These are phyloP conservation scores for Naganishia kalamii DNA, from an alignment of 768 basidiomycete genomes.

Conservation along the genomic window DNA sequence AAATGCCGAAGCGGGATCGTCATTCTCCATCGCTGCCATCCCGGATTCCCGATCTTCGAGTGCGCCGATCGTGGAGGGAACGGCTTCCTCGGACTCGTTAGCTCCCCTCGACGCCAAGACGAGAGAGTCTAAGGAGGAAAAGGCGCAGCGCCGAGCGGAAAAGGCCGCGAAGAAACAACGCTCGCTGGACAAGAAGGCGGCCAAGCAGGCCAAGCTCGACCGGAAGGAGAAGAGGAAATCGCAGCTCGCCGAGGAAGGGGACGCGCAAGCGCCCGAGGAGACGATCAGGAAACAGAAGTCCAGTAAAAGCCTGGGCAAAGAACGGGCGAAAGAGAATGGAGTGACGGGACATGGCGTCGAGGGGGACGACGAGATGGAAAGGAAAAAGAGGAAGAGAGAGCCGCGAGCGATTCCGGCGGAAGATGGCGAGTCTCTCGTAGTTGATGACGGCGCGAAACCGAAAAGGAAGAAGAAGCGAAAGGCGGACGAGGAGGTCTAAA, in stretches of 20 bases:
- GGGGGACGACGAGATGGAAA: slow-evolving; percentile 26
- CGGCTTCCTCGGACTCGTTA: not conserved
- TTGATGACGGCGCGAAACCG: slow-evolving; percentile 4
- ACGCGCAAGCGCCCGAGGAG: not conserved
- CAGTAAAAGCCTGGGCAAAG: slow-evolving; percentile 21
- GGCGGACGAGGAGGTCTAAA: not conserved
- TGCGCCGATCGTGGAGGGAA: too few relatives aligned
- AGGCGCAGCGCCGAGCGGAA: slow-evolving; percentile 21
- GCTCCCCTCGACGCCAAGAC: not conserved
- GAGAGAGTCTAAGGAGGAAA: slow-evolving; percentile 24
- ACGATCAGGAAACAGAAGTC: not conserved
- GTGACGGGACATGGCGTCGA: slow-evolving; percentile 19
- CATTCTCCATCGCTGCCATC: not conserved
- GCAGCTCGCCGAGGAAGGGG: too few relatives aligned
- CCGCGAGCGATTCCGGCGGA: not conserved
- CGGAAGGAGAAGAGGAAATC: slow-evolving; percentile 48
- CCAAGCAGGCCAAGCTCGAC: slow-evolving; percentile 55
- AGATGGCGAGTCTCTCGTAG: not conserved
- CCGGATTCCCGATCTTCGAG: not conserved
- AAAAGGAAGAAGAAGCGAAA: slow-evolving; percentile 19
- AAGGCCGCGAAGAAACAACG: slow-evolving; percentile 22
- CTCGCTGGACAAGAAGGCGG: slow-evolving; percentile 46
- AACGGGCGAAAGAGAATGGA: slow-evolving; percentile 12
- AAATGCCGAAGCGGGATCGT: not conserved
- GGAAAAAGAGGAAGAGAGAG: slow-evolving; percentile 22